Conservation (phyloP, 352 stramenopile species). For the Achlya hypogyna region DNA sequence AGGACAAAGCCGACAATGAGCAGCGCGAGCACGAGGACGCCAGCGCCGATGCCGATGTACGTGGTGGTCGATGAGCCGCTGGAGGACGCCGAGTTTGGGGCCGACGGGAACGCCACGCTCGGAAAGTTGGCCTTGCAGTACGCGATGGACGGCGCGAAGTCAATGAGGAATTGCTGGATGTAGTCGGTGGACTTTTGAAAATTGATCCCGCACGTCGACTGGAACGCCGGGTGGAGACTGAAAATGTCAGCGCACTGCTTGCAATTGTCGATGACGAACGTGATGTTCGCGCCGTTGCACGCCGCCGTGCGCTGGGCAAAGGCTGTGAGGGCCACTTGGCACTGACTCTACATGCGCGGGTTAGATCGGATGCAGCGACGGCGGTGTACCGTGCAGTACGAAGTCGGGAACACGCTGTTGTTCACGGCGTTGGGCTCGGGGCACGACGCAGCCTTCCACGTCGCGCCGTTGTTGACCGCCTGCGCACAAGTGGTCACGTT, state of each 20-base stretch:
- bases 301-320: not conserved
- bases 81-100: not conserved
- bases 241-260: constrained; percentile 7
- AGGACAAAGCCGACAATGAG: constrained; percentile 13
- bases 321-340: not conserved
- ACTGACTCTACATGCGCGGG: not conserved
- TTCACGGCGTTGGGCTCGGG: not conserved
- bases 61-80: constrained; percentile 2
- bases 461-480: not conserved
- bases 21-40: constrained; percentile 13
- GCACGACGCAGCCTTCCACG: not conserved
- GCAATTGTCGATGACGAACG: not conserved
- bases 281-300: not conserved
- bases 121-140: constrained; percentile 9
- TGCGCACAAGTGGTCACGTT: not conserved
- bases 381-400: not conserved
- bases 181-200: not conserved
- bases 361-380: not conserved
- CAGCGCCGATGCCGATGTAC: constrained; percentile 18
- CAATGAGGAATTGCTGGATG: not conserved
- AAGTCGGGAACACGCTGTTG: constrained; percentile 1
- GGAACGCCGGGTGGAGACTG: not conserved
- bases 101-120: not conserved
- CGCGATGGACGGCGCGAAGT: not conserved
- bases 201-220: constrained; percentile 4